Evolutionary conservation across 306 rosid species (phyloP).

Genomic region (Amphicarpaea edgeworthii): DNA sequence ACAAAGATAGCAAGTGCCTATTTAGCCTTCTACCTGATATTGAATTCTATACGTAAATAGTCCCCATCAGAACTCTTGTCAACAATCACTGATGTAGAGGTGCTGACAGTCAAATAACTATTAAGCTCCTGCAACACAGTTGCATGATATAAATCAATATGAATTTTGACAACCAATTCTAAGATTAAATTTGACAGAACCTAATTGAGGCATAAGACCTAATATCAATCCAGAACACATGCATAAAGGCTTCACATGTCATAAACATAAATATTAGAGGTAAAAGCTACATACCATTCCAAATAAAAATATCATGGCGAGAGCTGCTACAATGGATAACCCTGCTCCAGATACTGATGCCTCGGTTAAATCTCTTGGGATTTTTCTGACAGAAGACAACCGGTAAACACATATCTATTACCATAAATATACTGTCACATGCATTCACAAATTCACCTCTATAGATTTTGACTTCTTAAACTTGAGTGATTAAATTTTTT

Average conservation of each 20-base stretch:
- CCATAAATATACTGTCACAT: not conserved
- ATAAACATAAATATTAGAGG: conserved; percentile 35
- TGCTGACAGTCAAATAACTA: conserved; percentile 77
- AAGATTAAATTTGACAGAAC: conserved; percentile 35
- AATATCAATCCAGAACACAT: conserved; percentile 26
- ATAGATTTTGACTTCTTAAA: not conserved
- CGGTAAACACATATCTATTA: conserved; percentile 6
- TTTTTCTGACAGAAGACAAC: conserved; percentile 68
- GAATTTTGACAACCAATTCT: conserved; percentile 9
- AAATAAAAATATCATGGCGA: conserved; percentile 86
- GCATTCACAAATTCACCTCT: conserved; percentile 31
- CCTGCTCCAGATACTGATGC: conserved; percentile 98
- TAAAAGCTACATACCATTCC: conserved; percentile 79
- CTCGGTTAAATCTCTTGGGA: conserved; percentile 98
- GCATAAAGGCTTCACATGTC: conserved; percentile 1
- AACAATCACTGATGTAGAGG: conserved; percentile 88
- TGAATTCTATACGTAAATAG: conserved; percentile 86
- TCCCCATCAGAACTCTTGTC: conserved; percentile 96
- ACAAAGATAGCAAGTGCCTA: conserved; percentile 34
- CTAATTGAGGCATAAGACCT: conserved; percentile 26
- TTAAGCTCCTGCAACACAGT: conserved; percentile 77
- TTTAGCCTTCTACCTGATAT: conserved; percentile 74
- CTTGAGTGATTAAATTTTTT: conserved; percentile 22
- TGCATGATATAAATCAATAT: conserved; percentile 35
- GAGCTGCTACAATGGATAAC: conserved; percentile 90